phyloP scores from a whole-genome alignment of 768 basidiomycete species.

The Suillus ampliporus region DNA sequence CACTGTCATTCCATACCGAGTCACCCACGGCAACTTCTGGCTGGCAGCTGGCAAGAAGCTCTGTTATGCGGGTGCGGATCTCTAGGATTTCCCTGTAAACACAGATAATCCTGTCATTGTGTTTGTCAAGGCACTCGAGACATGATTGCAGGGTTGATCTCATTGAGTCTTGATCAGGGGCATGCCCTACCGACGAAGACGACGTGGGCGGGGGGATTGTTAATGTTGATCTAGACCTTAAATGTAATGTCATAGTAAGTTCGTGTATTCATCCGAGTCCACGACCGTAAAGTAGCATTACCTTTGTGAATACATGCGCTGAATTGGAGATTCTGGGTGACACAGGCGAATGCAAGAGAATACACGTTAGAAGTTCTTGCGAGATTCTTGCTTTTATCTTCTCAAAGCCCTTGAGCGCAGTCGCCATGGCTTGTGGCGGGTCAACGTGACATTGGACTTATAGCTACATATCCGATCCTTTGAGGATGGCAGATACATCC shows the following conservation, averaged over 20 bases:
- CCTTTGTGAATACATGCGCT: background rate
- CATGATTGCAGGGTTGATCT: background rate
- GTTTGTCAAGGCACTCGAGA: background rate
- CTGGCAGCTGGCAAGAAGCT: too few species aligned
- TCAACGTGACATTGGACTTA: too few species aligned
- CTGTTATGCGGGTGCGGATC: background rate
- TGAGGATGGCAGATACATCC: too few species aligned
- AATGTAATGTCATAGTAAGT: background rate
- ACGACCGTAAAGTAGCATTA: background rate
- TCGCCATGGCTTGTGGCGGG: too few species aligned
- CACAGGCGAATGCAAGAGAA: too few species aligned
- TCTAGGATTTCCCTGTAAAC: background rate
- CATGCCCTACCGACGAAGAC: background rate
- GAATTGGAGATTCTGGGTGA: too few species aligned
- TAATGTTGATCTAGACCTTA: background rate
- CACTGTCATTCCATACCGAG: too few species aligned
- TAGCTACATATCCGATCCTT: too few species aligned
- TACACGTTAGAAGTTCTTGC: too few species aligned
- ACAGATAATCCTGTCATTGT: background rate
- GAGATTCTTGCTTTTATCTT: too few species aligned
- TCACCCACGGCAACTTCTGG: too few species aligned
- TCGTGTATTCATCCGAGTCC: background rate
- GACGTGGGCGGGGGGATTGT: background rate
- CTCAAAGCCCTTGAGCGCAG: too few species aligned
- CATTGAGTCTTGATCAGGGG: background rate